phyloP scores from a whole-genome alignment of 2,329 filamentous ascomycete species.

The Cladosporium phlei region DNA sequence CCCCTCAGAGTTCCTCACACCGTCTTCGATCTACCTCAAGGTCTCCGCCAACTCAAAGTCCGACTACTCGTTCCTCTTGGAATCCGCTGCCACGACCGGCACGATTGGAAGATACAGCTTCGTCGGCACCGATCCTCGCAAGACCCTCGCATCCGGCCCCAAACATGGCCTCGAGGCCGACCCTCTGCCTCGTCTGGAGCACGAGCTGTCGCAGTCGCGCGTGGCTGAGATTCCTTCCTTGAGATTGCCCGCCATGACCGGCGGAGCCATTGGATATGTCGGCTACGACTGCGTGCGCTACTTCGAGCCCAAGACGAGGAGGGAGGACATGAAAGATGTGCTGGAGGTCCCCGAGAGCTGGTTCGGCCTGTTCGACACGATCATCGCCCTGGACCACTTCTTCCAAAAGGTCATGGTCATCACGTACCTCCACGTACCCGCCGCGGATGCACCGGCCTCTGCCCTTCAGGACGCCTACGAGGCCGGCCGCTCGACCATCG shows the following conservation, averaged over 20 bases:
- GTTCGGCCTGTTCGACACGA: conserved; percentile 95
- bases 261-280: conserved; percentile 92
- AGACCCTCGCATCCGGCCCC: conserved; percentile 80
- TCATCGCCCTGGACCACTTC: conserved; percentile 92
- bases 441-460: conserved; percentile 31
- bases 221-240: conserved; percentile 80
- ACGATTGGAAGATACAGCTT: conserved; percentile 95
- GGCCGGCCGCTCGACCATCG: conserved; percentile 60
- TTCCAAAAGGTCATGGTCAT: conserved; percentile 90
- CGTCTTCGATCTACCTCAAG: conserved; percentile 92
- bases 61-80: conserved; percentile 87
- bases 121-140: conserved; percentile 72
- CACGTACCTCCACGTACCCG: conserved; percentile 72
- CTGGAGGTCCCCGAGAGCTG: conserved; percentile 86
- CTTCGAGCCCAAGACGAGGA: conserved; percentile 94
- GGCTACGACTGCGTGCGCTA: conserved; percentile 97
- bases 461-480: conserved; percentile 66
- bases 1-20: conserved; percentile 87
- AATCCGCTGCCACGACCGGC: conserved; percentile 87
- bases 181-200: conserved; percentile 75
- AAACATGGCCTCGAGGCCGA: conserved; percentile 81
- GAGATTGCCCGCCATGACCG: conserved; percentile 77
- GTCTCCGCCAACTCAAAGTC: conserved; percentile 65
- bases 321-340: conserved; percentile 75
- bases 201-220: conserved; percentile 71